Conservation (phyloP, 23 red algal genomes). For the Agarophyton chilense region DNA sequence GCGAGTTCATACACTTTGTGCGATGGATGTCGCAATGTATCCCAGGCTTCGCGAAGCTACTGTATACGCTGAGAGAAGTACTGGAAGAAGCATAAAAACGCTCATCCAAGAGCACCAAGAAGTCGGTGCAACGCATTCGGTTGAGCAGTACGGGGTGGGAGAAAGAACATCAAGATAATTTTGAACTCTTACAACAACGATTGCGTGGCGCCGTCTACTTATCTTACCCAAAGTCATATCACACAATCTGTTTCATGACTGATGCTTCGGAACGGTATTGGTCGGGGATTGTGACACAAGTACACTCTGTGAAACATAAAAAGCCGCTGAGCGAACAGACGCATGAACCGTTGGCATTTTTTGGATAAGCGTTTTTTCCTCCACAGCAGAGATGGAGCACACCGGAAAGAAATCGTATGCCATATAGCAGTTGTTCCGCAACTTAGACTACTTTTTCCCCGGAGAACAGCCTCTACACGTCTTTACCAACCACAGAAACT, state of each 20-base stretch:
- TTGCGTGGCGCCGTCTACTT: slow-evolving; percentile 8
- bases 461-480: not conserved
- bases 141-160: not conserved
- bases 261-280: slow-evolving; percentile 34
- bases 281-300: slow-evolving; percentile 34
- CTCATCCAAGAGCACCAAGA: slow-evolving; percentile 2
- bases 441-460: slow-evolving; percentile 24
- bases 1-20: slow-evolving; percentile 7
- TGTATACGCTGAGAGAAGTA: not conserved
- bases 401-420: slow-evolving; percentile 43
- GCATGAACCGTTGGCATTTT: slow-evolving; percentile 37
- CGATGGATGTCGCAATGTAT: slow-evolving; percentile 37
- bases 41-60: not conserved
- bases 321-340: not conserved
- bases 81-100: slow-evolving; percentile 16
- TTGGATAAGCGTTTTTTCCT: not conserved
- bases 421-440: not conserved
- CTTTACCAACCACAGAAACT: slow-evolving; percentile 26
- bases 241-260: slow-evolving; percentile 25
- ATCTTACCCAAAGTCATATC: slow-evolving; percentile 3
- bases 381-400: slow-evolving; percentile 15
- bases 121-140: not conserved
- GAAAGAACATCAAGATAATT: slow-evolving; percentile 7
- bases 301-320: not conserved
- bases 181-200: not conserved